A percentile compares a stretch with the other conserved stretches of the same genome.
These are phyloP conservation scores for Acer negundo DNA, from an alignment of 345 rosid species.

Conservation along the genomic window DNA sequence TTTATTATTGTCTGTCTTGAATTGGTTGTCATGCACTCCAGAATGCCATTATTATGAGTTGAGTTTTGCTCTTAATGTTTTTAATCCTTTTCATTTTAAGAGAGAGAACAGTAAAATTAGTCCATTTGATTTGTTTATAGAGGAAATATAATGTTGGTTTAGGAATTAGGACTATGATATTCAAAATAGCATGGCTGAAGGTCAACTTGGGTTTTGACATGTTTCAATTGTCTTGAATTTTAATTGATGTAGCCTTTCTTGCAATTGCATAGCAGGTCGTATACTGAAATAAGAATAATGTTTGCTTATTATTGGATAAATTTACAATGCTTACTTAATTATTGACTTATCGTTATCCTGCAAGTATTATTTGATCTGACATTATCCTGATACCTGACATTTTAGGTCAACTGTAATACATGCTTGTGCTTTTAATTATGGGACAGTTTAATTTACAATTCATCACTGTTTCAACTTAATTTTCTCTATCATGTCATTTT, in stretches of 20 bases:
- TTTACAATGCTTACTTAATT: background rate
- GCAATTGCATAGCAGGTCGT: background rate
- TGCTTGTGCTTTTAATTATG: background rate
- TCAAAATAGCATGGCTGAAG: background rate
- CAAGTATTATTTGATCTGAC: background rate
- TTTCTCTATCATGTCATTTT: background rate
- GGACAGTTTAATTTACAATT: background rate
- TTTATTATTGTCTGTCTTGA: too few relatives aligned
- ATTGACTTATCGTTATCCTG: background rate
- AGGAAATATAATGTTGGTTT: background rate
- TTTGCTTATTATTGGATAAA: background rate
- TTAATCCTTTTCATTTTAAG: too few relatives aligned
- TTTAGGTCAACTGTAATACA: too few relatives aligned
- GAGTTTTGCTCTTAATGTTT: too few relatives aligned
- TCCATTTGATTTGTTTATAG: background rate
- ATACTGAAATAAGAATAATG: background rate
- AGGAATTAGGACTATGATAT: background rate
- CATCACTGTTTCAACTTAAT: background rate
- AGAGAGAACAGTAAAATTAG: background rate
- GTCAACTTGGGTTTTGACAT: background rate
- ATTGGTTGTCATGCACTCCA: too few relatives aligned
- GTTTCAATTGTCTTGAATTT: background rate
- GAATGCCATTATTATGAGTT: background rate
- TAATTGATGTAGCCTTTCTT: background rate
- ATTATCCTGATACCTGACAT: background rate